Conservation (phyloP, 352 stramenopile genomes). For the Globisporangium paroecandrum region DNA sequence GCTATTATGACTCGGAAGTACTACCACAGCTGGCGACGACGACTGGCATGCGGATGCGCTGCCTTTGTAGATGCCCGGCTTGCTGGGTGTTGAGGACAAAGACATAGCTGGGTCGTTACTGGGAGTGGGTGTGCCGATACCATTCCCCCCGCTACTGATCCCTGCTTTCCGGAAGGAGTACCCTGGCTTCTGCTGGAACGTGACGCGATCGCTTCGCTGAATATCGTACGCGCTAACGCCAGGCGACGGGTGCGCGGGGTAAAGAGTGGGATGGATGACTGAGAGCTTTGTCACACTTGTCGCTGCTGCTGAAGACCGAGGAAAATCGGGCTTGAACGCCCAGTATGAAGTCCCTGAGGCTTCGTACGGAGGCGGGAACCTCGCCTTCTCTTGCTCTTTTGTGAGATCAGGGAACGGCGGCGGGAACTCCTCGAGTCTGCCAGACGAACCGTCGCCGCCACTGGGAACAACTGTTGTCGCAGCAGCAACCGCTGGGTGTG, state of each 20-base stretch:
- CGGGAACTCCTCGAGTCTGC: slow-evolving; percentile 20
- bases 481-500: slow-evolving; percentile 8
- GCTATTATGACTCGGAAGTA: neutral
- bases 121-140: neutral
- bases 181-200: slow-evolving; percentile 33
- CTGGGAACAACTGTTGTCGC: neutral
- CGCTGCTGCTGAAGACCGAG: neutral
- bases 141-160: neutral
- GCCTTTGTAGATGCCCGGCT: slow-evolving; percentile 20
- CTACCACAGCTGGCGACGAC: slow-evolving; percentile 3
- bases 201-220: slow-evolving; percentile 37
- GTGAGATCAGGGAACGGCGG: slow-evolving; percentile 37
- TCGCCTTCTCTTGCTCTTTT: slow-evolving; percentile 12
- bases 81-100: slow-evolving; percentile 11
- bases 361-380: slow-evolving; percentile 37
- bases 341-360: slow-evolving; percentile 25
- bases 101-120: neutral
- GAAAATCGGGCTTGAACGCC: slow-evolving; percentile 20
- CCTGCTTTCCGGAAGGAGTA: slow-evolving; percentile 35
- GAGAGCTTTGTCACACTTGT: neutral
- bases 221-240: slow-evolving; percentile 58
- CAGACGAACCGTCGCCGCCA: too few species aligned
- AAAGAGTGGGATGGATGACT: slow-evolving; percentile 14
- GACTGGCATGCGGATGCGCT: slow-evolving; percentile 22
- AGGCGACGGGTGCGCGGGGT: slow-evolving; percentile 11